These are phyloP conservation scores for Melanogaster broomeanus DNA, from an alignment of 768 basidiomycete species.

Conservation along the genomic window DNA sequence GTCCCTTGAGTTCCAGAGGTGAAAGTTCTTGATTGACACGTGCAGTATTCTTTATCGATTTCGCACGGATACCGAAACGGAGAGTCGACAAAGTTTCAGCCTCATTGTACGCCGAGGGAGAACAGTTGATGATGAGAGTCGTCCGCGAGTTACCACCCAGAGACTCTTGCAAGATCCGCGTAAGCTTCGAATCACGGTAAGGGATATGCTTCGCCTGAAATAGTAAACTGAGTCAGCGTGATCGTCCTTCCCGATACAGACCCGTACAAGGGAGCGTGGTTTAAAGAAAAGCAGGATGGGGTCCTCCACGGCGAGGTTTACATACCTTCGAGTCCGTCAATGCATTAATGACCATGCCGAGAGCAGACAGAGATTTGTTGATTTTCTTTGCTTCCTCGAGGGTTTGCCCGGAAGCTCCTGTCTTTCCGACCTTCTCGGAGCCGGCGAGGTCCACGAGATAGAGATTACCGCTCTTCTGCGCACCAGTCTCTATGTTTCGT, in stretches of 20 bases:
- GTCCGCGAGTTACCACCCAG: conserved; percentile 93
- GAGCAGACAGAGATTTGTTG: conserved; percentile 95
- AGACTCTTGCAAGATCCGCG: conserved; percentile 98
- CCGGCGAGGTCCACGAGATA: conserved; percentile 98
- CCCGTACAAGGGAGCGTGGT: neutral
- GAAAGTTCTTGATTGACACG: conserved; percentile 98
- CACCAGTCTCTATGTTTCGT: conserved; percentile 93
- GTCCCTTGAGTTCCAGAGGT: conserved; percentile 91
- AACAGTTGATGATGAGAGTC: conserved; percentile 99
- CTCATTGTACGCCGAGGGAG: conserved; percentile 96
- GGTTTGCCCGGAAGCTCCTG: conserved; percentile 97
- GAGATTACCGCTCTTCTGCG: conserved; percentile 93
- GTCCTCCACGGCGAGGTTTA: conserved; percentile 1
- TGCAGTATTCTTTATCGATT: conserved; percentile 99
- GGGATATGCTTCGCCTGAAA: conserved; percentile 91
- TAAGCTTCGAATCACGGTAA: conserved; percentile 98
- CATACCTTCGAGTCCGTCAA: conserved; percentile 92
- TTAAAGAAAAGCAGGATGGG: neutral
- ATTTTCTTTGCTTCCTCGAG: conserved; percentile 99
- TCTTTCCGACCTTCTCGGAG: conserved; percentile 99
- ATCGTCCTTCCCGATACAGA: neutral
- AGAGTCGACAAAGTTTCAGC: conserved; percentile 94
- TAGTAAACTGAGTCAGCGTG: conserved; percentile 4
- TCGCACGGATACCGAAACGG: conserved; percentile 99
- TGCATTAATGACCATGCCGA: conserved; percentile 99